These are phyloP conservation scores for Dendrobium officinale DNA, from an alignment of 106 monocot genomes.

Conservation along the genomic window DNA sequence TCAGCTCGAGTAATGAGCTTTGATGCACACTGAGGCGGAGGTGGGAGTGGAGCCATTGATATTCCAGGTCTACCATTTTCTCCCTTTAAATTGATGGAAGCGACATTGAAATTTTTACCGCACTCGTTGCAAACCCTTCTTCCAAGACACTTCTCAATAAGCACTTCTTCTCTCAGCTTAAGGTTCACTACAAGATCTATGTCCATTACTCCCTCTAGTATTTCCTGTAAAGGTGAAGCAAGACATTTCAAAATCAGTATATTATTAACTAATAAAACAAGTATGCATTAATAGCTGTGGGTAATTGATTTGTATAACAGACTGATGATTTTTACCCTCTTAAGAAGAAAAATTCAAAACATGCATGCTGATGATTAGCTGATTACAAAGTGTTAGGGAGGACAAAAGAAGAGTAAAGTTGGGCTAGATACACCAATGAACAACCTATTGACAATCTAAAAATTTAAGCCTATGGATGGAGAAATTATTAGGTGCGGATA, in stretches of 20 bases:
- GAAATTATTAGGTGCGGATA: too few relatives aligned
- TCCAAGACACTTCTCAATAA: slow-evolving; percentile 84
- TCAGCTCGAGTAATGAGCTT: slow-evolving; percentile 80
- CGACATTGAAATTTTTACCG: slow-evolving; percentile 86
- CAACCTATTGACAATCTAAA: too few relatives aligned
- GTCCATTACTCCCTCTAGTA: slow-evolving; percentile 68
- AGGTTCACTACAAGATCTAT: slow-evolving; percentile 84
- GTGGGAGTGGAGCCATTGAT: slow-evolving; percentile 79
- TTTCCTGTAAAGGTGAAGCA: slow-evolving; percentile 41
- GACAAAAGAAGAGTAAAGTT: too few relatives aligned
- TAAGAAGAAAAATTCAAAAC: background rate
- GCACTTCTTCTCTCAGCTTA: slow-evolving; percentile 80
- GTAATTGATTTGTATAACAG: background rate
- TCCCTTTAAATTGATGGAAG: slow-evolving; percentile 61
- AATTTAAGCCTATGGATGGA: too few relatives aligned
- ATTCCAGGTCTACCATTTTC: slow-evolving; percentile 73
- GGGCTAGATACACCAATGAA: too few relatives aligned
- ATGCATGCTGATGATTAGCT: background rate
- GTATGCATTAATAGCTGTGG: background rate
- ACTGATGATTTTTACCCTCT: background rate
- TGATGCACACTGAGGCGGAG: slow-evolving; percentile 57
- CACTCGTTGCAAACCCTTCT: slow-evolving; percentile 88
- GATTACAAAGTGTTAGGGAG: background rate
- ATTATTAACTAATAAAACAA: background rate
- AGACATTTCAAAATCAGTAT: background rate